A percentile compares a stretch with the other conserved stretches of the same genome.
Evolutionary conservation across 2,329 filamentous ascomycete species (phyloP).

Genomic region (Didymellaceae sp.): DNA sequence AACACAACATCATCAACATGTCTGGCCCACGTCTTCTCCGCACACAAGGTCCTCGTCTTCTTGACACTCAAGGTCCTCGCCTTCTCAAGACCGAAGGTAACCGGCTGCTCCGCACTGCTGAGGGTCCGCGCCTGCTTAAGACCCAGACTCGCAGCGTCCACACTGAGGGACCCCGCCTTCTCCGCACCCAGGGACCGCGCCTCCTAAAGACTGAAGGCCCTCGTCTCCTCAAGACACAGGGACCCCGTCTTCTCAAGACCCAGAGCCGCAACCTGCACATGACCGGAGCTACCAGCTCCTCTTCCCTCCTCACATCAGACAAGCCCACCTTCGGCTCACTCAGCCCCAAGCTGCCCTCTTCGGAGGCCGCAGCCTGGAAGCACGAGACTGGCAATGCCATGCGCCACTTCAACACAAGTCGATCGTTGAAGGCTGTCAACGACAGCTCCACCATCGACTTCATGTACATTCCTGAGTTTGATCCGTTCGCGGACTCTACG

Average conservation of each 20-base stretch:
- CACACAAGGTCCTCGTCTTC: slow-evolving; percentile 17
- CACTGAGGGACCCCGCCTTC: slow-evolving; percentile 16
- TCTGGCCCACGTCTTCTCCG: slow-evolving; percentile 19
- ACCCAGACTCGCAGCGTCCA: slow-evolving; percentile 16
- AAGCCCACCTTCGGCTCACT: slow-evolving; percentile 55
- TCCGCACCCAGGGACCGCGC: slow-evolving; percentile 15
- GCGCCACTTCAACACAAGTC: slow-evolving; percentile 69
- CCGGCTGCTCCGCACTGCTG: slow-evolving; percentile 14
- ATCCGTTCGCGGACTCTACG: slow-evolving; percentile 49
- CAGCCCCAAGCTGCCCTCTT: slow-evolving; percentile 58
- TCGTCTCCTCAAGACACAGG: slow-evolving; percentile 15
- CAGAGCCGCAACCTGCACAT: slow-evolving; percentile 62
- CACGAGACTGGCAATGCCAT: slow-evolving; percentile 38
- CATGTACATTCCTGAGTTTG: slow-evolving; percentile 63
- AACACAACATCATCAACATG: slow-evolving; percentile 8
- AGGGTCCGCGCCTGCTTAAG: slow-evolving; percentile 19
- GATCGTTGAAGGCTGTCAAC: slow-evolving; percentile 61
- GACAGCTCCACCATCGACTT: slow-evolving; percentile 70
- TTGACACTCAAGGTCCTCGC: slow-evolving; percentile 11
- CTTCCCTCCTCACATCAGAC: slow-evolving; percentile 58
- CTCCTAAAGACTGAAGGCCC: slow-evolving; percentile 14
- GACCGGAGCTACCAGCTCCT: slow-evolving; percentile 65
- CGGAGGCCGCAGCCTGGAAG: slow-evolving; percentile 51
- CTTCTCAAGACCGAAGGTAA: slow-evolving; percentile 12
- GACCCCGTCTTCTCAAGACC: slow-evolving; percentile 15